Base-by-base conservation (phyloP, 2,329 filamentous ascomycete genomes). In the Rutstroemia sp. region DNA sequence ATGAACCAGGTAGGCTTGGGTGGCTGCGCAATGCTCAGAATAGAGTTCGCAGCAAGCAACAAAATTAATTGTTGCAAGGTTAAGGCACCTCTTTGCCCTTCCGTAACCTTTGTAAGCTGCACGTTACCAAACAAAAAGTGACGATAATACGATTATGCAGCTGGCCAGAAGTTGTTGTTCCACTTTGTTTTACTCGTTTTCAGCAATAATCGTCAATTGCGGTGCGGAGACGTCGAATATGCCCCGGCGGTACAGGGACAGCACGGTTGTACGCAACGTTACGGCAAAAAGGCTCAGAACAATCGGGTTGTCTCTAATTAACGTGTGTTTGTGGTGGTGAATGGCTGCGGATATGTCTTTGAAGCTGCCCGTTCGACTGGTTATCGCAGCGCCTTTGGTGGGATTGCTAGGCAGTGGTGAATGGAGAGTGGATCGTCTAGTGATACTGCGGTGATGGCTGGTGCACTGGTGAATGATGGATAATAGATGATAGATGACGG, bases 111-210 rank as follows among this genome's bases (percentile, higher is more conserved):
- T 30, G 27, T 10, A 10, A 12, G 9, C 30, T 34, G 27, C 27
- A 8, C 8, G 27, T 8, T 40, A n/a, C 39, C 3, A 42, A 19
- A 10, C 16, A n/a, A 49, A 19, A 14, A n/a, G 34, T 27, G 45
- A 49, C 34, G 52, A 49, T 30, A 54, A 50, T 42, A 42, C n/a
- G 23, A 40, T 42, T 48, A 48, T 73, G 53, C 25, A 47, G 17
- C 39, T 56, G 45, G 16, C 51, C 36, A 5, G 48, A 36, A 25
- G 17, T 30, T 17, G 42, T 34, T 49, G 45, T 54, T 21, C 36
- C 52, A 16, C 47, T n/a, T 40, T 44, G 19, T 42, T n/a, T n/a
- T 44, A 19, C 21, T 42, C 30, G 9, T 44, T 54, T 4, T 4
- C 48, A 48, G 49, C 45, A 57, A 57, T 36, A 48, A 53, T 53